Evolutionary conservation across 2,329 filamentous ascomycete genomes (phyloP), one percentile per base, ranked within the genome.

Genomic region (Lecanoromycetidae sp.): DNA sequence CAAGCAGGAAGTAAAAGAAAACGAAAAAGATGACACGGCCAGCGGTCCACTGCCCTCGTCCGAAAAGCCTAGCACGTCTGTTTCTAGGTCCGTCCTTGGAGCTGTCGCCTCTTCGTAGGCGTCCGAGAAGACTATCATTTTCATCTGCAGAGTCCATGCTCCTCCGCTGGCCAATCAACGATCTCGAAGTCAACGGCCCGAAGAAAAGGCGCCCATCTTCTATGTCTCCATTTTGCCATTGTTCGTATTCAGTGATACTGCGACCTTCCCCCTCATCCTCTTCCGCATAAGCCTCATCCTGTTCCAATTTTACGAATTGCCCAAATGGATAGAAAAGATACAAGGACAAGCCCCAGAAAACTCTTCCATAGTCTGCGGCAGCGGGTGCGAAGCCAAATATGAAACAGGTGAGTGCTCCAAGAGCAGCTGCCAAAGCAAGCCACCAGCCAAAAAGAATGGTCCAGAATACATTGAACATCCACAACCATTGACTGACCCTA

Each of bases 171-270:
- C 90, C 91, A 34, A 95, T 72, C 43, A 96, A 79, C 5, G 87
- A 93, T 44, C 84, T 78, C 56, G 75, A 80, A 51, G 77, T 67
- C 23, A 68, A 78, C 3, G 91, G 91, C 0, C 91, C 93, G 62
- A 98, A 98, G 70, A 98, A 96, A 2, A 98, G 75, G 27, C 90
- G 78, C 3, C 91, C 91, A 62, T 96, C 87, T 64, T 98, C 91
- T 27, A 98, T 76, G 60, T 98, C 91, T 42, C 91, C 91, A 60
- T 80, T 95, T 67, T 98, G 91, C 91, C 91, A 98, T 66, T 94
- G 87, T 64, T 98, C 91, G 61, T 98, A 98, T 68, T 98, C 91
- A 58, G 86, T 93, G 60, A 98, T 95, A 67, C 88, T 96, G 60
- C 91, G 80, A 17, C 91, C 91, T 66, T 98, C 91, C 33, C 90